A percentile compares a stretch with the other conserved stretches of the same genome.
phyloP scores from a whole-genome alignment of 495 filamentous ascomycete species.

The Tuber brumale region DNA sequence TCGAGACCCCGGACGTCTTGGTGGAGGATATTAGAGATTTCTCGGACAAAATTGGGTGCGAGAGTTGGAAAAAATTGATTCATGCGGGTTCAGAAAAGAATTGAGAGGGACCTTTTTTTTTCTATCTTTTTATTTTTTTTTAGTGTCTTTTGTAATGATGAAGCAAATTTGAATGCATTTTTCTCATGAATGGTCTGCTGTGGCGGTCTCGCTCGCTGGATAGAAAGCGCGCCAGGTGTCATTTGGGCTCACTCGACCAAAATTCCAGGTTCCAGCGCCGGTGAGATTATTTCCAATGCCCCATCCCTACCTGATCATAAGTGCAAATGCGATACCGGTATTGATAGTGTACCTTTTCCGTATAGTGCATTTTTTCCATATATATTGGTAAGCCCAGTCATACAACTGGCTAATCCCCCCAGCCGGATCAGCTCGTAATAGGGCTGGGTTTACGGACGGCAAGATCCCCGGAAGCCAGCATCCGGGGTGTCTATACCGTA shows the following conservation, averaged over 20 bases:
- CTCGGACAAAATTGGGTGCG: conserved; percentile 49
- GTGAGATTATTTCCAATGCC: neutral
- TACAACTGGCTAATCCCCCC: neutral
- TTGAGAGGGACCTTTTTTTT: conserved; percentile 26
- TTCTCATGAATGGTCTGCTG: neutral
- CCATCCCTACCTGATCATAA: neutral
- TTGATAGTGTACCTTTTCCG: neutral
- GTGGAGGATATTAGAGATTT: conserved; percentile 53
- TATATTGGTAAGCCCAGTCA: neutral
- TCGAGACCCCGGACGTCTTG: conserved; percentile 53
- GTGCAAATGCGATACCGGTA: neutral
- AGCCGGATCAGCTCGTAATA: neutral
- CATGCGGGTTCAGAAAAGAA: conserved; percentile 39
- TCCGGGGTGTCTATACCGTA: neutral
- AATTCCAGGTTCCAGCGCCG: neutral
- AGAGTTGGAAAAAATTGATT: conserved; percentile 27
- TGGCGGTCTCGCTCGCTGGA: neutral
- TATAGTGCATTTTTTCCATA: neutral
- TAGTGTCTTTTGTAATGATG: neutral
- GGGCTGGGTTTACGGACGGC: neutral
- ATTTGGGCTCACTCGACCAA: neutral
- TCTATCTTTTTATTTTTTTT: neutral
- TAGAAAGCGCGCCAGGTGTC: neutral
- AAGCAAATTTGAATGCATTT: neutral
- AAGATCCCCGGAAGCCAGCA: neutral